phyloP scores from a whole-genome alignment of 441 rosid genomes.

The Croton laevigatus region DNA sequence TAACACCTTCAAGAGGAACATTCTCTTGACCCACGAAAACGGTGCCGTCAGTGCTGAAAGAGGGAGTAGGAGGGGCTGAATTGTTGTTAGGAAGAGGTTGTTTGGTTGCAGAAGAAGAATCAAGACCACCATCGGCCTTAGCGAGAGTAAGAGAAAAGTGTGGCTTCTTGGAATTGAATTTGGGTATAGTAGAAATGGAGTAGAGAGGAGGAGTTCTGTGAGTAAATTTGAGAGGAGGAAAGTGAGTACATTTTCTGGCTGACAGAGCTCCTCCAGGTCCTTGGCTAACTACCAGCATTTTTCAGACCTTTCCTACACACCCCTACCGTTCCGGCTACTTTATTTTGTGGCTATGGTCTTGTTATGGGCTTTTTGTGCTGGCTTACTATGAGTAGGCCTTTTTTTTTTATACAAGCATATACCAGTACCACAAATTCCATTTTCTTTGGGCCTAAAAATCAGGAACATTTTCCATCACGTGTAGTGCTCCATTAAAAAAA shows the following conservation, averaged over 20 bases:
- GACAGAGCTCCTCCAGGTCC: conserved; percentile 45
- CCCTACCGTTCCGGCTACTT: background rate
- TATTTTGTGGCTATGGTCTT: background rate
- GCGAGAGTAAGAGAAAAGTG: conserved; percentile 42
- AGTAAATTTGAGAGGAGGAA: conserved; percentile 26
- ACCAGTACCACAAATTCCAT: background rate
- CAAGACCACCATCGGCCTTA: conserved; percentile 57
- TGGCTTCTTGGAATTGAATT: conserved; percentile 5
- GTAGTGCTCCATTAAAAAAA: no score
- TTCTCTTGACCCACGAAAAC: conserved; percentile 59
- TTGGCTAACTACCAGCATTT: conserved; percentile 49
- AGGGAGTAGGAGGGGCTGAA: conserved; percentile 22
- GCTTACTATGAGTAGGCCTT: background rate
- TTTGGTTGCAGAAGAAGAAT: conserved; percentile 40
- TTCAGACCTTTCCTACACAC: no score
- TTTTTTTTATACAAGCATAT: no score
- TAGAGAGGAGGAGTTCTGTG: conserved; percentile 22
- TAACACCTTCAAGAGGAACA: conserved; percentile 85
- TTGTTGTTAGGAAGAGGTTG: conserved; percentile 23
- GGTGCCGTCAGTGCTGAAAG: conserved; percentile 31
- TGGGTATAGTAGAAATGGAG: conserved; percentile 16
- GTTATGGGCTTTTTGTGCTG: no score
- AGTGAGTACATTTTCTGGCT: conserved; percentile 28
- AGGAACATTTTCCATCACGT: no score
- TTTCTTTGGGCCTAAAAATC: no score